These are phyloP conservation scores for Tulasnella sp. DNA, from an alignment of 768 basidiomycete species.

Conservation along the genomic window DNA sequence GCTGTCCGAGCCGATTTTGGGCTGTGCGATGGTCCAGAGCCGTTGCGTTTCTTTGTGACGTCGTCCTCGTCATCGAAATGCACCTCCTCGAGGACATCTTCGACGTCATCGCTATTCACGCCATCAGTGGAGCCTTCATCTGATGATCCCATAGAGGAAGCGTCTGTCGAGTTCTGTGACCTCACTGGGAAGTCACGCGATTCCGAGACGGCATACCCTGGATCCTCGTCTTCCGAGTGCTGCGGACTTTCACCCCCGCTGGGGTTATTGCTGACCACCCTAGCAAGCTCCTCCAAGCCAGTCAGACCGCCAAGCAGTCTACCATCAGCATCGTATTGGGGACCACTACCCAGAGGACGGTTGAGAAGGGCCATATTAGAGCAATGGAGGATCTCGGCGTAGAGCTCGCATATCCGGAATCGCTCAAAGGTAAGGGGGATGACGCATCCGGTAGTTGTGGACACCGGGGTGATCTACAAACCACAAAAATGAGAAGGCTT, in stretches of 20 bases:
- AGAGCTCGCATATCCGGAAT: conserved; percentile 90
- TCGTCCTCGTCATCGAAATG: conserved; percentile 46
- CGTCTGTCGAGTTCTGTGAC: not conserved
- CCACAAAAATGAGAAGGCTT: not conserved
- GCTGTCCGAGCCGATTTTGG: not conserved
- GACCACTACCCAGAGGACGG: conserved; percentile 52
- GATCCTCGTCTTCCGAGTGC: conserved; percentile 13
- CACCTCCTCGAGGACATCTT: conserved; percentile 47
- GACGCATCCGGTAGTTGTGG: conserved; percentile 61
- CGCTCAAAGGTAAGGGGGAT: conserved; percentile 86
- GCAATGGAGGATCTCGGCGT: conserved; percentile 92
- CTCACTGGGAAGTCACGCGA: not conserved
- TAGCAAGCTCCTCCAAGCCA: conserved; percentile 74
- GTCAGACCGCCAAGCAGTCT: conserved; percentile 76
- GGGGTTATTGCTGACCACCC: conserved; percentile 54
- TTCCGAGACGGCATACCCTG: not conserved
- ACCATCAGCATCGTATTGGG: conserved; percentile 71
- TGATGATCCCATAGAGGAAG: too few species aligned
- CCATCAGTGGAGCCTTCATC: conserved; percentile 5
- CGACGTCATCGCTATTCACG: conserved; percentile 30
- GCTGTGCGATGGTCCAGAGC: not conserved
- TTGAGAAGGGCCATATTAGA: conserved; percentile 97
- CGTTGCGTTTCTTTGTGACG: conserved; percentile 29
- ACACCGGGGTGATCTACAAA: conserved; percentile 51
- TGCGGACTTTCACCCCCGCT: conserved; percentile 31